A percentile compares a stretch with the other conserved stretches of the same genome.
These are phyloP conservation scores for Protomyces lactucae-debilis DNA, from an alignment of 1,139 yeast species.

Conservation along the genomic window DNA sequence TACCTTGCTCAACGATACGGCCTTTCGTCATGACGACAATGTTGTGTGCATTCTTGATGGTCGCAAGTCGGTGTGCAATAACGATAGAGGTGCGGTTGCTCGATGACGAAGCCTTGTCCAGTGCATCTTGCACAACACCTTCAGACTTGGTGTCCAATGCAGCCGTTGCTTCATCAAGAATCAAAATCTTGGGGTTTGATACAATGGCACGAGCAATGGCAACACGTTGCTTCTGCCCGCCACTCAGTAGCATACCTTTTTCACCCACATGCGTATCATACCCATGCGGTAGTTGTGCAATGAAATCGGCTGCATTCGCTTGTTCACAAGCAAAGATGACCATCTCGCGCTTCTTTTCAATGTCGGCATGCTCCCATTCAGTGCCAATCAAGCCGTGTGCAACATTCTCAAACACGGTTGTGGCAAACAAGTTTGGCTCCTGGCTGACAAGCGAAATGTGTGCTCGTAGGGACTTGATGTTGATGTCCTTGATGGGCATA, in stretches of 20 bases:
- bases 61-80: constrained; percentile 72
- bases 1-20: constrained; percentile 44
- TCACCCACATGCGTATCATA: constrained; percentile 57
- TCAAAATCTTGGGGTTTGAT: constrained; percentile 56
- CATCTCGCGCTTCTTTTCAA: constrained; percentile 41
- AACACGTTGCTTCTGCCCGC: constrained; percentile 76
- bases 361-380: constrained; percentile 42
- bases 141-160: constrained; percentile 71
- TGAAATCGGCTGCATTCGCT: constrained; percentile 52
- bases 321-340: constrained; percentile 45
- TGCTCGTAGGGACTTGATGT: constrained; percentile 50
- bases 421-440: constrained; percentile 63
- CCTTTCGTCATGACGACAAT: constrained; percentile 46
- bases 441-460: constrained; percentile 66
- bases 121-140: constrained; percentile 61
- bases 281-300: constrained; percentile 52
- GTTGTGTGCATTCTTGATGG: constrained; percentile 52
- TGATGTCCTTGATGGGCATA: constrained; percentile 47
- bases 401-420: constrained; percentile 61
- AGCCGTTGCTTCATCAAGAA: constrained; percentile 78
- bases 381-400: constrained; percentile 52
- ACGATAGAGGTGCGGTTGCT: constrained; percentile 65
- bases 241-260: constrained; percentile 52
- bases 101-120: constrained; percentile 53
- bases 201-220: constrained; percentile 71